Conservation (phyloP, 306 rosid species). For the Quercus variabilis region DNA sequence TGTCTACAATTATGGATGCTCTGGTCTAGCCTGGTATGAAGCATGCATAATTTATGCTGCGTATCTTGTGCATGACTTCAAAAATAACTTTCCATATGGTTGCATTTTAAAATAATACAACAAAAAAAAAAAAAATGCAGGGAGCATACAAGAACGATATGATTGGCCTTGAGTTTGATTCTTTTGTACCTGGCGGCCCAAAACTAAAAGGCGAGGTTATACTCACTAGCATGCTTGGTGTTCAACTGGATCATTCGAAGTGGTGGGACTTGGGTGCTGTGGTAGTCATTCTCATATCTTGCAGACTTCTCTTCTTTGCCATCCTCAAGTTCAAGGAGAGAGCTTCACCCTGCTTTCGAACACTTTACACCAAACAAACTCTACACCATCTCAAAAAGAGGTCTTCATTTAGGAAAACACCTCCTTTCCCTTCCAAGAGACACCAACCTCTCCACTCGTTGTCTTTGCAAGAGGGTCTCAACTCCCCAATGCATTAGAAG, state of each 20-base stretch:
- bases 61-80: too few species aligned
- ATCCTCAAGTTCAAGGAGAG: slow-evolving; percentile 69
- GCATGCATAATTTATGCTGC: too few species aligned
- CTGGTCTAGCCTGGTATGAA: too few species aligned
- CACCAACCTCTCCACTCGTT: slow-evolving; percentile 63
- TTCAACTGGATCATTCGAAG: slow-evolving; percentile 55
- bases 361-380: slow-evolving; percentile 46
- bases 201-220: slow-evolving; percentile 70
- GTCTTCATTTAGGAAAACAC: slow-evolving; percentile 69
- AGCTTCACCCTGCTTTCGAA: slow-evolving; percentile 46
- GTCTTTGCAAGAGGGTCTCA: slow-evolving; percentile 78
- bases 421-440: slow-evolving; percentile 66
- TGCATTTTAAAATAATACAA: too few species aligned
- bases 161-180: slow-evolving; percentile 75
- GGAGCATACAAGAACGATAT: slow-evolving; percentile 87
- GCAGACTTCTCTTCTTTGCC: slow-evolving; percentile 61
- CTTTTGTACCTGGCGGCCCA: slow-evolving; percentile 41
- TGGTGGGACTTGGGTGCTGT: slow-evolving; percentile 93
- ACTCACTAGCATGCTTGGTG: slow-evolving; percentile 57
- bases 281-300: slow-evolving; percentile 37
- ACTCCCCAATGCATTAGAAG: slow-evolving; percentile 64
- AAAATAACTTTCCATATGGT: too few species aligned
- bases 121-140: slow-evolving; percentile 28
- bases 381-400: slow-evolving; percentile 61
- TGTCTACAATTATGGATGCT: too few species aligned